A percentile compares a stretch with the other conserved stretches of the same genome.
Conservation (phyloP, 495 filamentous ascomycete genomes). For the Aspergillus indologenus region DNA sequence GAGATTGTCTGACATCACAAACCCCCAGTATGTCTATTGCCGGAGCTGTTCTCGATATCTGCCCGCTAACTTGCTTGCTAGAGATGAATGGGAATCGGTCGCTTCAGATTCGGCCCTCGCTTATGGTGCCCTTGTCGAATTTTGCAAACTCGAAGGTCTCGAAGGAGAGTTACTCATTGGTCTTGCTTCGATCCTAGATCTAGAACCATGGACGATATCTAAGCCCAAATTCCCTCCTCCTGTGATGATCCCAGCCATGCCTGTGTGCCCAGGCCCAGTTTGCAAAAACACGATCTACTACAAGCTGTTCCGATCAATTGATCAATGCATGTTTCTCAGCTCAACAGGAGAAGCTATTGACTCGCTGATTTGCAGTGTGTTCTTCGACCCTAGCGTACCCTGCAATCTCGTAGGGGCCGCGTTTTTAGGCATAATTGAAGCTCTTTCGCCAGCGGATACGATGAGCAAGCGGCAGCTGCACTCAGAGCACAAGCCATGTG, state of each 20-base stretch:
- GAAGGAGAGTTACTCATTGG: constrained; percentile 15
- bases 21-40: not conserved
- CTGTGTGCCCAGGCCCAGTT: not conserved
- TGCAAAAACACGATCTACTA: constrained; percentile 6
- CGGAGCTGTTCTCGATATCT: not conserved
- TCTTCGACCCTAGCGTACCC: constrained; percentile 20
- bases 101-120: constrained; percentile 13
- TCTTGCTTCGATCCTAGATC: constrained; percentile 11
- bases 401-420: constrained; percentile 21
- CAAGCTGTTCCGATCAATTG: constrained; percentile 9
- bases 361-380: constrained; percentile 22
- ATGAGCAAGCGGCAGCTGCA: constrained; percentile 2
- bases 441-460: not conserved
- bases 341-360: constrained; percentile 15
- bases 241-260: constrained; percentile 1
- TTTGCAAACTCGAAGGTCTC: constrained; percentile 14
- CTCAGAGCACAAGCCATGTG: not conserved
- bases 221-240: constrained; percentile 13
- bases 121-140: constrained; percentile 15
- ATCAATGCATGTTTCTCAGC: constrained; percentile 19
- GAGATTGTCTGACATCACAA: not conserved
- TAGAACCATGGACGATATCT: constrained; percentile 9
- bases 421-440: constrained; percentile 14
- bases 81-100: constrained; percentile 9
- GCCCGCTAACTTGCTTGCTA: not conserved